These are phyloP conservation scores for Ogataea philodendri DNA, from an alignment of 805 yeast species.

Conservation along the genomic window DNA sequence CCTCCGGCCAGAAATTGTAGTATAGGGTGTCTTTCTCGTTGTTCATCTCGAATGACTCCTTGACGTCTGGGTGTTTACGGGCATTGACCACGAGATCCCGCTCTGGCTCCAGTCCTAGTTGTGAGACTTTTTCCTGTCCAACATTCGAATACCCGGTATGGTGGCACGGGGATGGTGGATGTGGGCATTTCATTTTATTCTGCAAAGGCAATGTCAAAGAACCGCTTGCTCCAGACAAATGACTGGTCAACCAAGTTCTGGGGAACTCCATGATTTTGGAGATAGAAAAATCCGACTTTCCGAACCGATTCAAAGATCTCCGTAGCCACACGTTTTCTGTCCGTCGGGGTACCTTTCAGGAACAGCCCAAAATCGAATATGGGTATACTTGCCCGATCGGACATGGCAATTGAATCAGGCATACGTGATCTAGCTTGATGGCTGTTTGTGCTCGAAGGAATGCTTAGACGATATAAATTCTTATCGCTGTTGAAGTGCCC, in stretches of 20 bases:
- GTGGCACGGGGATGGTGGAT: slow-evolving; percentile 20
- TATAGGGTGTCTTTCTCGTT: slow-evolving; percentile 20
- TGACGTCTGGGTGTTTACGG: slow-evolving; percentile 28
- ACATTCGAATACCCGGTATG: slow-evolving; percentile 28
- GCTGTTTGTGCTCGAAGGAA: too few species aligned
- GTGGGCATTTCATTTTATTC: slow-evolving; percentile 24
- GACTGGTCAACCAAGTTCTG: slow-evolving; percentile 10
- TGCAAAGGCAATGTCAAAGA: slow-evolving; percentile 27
- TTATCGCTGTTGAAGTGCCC: too few species aligned
- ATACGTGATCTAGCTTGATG: too few species aligned
- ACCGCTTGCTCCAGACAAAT: slow-evolving; percentile 23
- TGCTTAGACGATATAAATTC: too few species aligned
- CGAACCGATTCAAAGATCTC: slow-evolving; percentile 26
- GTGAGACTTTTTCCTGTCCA: slow-evolving; percentile 24
- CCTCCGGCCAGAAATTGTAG: slow-evolving; percentile 27
- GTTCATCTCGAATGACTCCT: slow-evolving; percentile 35
- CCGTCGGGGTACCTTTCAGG: slow-evolving; percentile 25
- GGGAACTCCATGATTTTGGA: slow-evolving; percentile 23
- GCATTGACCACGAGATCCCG: slow-evolving; percentile 6
- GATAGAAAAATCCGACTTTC: slow-evolving; percentile 23
- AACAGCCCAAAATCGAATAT: slow-evolving; percentile 30
- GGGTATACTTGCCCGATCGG: too few species aligned
- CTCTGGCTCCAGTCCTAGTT: slow-evolving; percentile 18
- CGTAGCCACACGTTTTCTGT: slow-evolving; percentile 21
- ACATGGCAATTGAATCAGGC: too few species aligned